A percentile compares a stretch with the other conserved stretches of the same genome.
phyloP scores from a whole-genome alignment of 2,329 filamentous ascomycete species.

The Fusarium sulawesiense region DNA sequence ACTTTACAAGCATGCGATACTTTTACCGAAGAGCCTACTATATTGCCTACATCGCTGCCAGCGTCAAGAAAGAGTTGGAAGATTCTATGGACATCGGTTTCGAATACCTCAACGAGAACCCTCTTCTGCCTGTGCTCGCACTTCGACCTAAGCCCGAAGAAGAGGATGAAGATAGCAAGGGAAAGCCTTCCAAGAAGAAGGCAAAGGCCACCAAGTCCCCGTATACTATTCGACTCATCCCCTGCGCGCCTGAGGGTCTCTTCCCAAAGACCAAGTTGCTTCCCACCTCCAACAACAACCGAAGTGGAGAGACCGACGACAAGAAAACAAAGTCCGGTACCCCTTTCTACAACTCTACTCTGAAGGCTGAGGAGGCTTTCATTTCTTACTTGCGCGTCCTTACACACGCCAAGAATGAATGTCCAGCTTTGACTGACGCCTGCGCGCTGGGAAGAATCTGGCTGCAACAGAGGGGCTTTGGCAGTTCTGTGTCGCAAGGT shows the following conservation, averaged over 20 bases:
- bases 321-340: slow-evolving; percentile 65
- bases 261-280: slow-evolving; percentile 79
- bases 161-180: slow-evolving; percentile 25
- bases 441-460: slow-evolving; percentile 88
- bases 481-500: slow-evolving; percentile 74
- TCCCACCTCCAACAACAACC: slow-evolving; percentile 76
- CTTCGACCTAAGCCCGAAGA: slow-evolving; percentile 53
- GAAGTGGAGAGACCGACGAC: slow-evolving; percentile 62
- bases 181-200: slow-evolving; percentile 43
- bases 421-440: slow-evolving; percentile 81
- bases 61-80: slow-evolving; percentile 69
- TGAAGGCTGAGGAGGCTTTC: slow-evolving; percentile 81
- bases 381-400: slow-evolving; percentile 81
- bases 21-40: slow-evolving; percentile 96
- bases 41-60: slow-evolving; percentile 81
- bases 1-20: slow-evolving; percentile 91
- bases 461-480: slow-evolving; percentile 88
- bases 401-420: slow-evolving; percentile 74
- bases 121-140: slow-evolving; percentile 75
- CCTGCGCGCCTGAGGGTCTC: slow-evolving; percentile 73
- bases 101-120: slow-evolving; percentile 77
- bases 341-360: slow-evolving; percentile 88
- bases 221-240: slow-evolving; percentile 79
- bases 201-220: slow-evolving; percentile 50
- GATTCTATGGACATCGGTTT: slow-evolving; percentile 70